Evolutionary conservation across 2,329 filamentous ascomycete genomes (phyloP), one percentile per base, ranked within the genome.

Genomic region (Fulvia fulva): DNA sequence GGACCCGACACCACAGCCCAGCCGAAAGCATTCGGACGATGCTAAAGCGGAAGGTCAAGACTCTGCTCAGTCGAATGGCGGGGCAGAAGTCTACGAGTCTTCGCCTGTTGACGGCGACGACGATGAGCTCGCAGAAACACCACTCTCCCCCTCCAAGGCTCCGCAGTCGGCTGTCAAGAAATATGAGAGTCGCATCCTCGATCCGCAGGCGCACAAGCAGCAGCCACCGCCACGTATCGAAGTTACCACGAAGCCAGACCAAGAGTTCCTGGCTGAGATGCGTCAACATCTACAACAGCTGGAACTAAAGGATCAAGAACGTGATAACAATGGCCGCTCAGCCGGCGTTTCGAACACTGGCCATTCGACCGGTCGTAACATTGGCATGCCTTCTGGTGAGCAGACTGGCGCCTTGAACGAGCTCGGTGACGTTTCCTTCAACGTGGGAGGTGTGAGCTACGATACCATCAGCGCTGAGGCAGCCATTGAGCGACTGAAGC

Each of bases 391-490:
- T 60, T 72, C 64, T 59, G 78, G 75, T n/a, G 73, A 76, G 41
- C 63, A 63, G 30, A 70, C 66, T 2, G 70, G 70, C 22, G 70
- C 70, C 3, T 58, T 72, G n/a, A 63, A 66, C 50, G 65, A 67
- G 21, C 61, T 72, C 3, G 70, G 70, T 23, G 70, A 70, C 34
- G 70, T 72, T 21, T 67, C 64, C 30, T 97, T 97, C 78, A 99
- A 99, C 73, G 94, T 99, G 83, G 94, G 94, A 44, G 94, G 94
- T 54, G 97, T 99, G 63, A 91, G 96, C 71, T 74, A 74, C 56
- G 71, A 72, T 46, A 68, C 68, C 2, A 63, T 67, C 7, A 60
- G 64, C 5, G 70, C 70, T 3, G 69, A 70, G 55, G 67, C 67
- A 44, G 70, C 68, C 8, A 71, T 72, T 47, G 69, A 71, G 55